Base-by-base conservation (phyloP, 768 basidiomycete species). In the Kwoniella europaea region DNA sequence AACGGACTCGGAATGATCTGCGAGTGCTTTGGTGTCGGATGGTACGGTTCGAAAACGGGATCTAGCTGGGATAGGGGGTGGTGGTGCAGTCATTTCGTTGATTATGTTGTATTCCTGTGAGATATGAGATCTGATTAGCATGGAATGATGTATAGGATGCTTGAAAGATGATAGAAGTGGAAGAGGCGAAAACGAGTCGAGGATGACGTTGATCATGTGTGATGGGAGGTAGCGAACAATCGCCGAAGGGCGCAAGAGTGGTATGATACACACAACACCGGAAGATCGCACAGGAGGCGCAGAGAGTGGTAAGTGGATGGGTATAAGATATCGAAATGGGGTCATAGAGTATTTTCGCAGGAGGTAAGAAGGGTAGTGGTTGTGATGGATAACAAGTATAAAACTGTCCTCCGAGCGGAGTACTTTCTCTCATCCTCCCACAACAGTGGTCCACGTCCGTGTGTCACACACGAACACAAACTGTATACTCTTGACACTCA, bases 21-120 rank as follows among this genome's bases (percentile, higher is more conserved):
- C 22, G 22, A 46, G 24, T 2, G 29, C 15, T 42, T 18, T 20
- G 35, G 35, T 9, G 52, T 64, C 16, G 44, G 68, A 41, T 16
- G 68, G 56, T 3, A 70, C 63, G 1, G 68, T 24, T 22, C 68
- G 68, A 35, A 70, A 62, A 16, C 68, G 16, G 35, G 68, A 70
- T 65, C 68, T 55, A 57, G 68, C 68, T 27, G 68, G 68, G 24
- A 70, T 44, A 22, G 68, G 68, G 27, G 68, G 68, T n/a, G 68
- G 68, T n/a, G 68, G 68, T n/a, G 56, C 62, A 18, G 43, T 18
- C 68, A 70, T 70, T 12, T 50, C 43, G 57, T 70, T 61, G 13
- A 58, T n/a, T 35, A 5, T 9, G 43, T 63, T 20, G 63, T 61
- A 41, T 20, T n/a, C n/a, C n/a, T n/a, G n/a, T n/a, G n/a, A n/a